phyloP scores from a whole-genome alignment of 345 rosid genomes.

The Pelargonium nanum region DNA sequence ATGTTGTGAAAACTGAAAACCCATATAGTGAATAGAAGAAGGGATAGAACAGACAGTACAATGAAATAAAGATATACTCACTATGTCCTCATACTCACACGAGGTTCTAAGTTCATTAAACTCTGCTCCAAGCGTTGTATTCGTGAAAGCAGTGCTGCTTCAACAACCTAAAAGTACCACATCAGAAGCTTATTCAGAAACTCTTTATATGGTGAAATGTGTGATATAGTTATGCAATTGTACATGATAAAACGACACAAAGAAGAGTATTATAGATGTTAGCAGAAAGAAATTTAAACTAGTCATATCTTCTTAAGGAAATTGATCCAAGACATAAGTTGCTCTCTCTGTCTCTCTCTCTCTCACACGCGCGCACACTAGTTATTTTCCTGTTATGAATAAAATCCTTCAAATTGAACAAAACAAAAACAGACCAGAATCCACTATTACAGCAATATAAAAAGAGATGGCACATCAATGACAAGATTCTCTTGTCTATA shows the following conservation, averaged over 20 bases:
- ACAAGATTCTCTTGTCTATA: too few relatives aligned
- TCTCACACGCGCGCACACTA: too few relatives aligned
- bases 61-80: conserved; percentile 30
- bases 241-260: too few relatives aligned
- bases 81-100: conserved; percentile 74
- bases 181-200: not conserved
- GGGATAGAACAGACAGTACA: conserved; percentile 7
- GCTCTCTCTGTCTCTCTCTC: too few relatives aligned
- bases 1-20: too few relatives aligned
- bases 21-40: too few relatives aligned
- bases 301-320: not conserved
- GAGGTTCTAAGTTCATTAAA: conserved; percentile 81
- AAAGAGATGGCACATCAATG: too few relatives aligned
- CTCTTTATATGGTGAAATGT: not conserved
- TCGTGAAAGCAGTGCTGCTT: conserved; percentile 81
- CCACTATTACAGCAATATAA: too few relatives aligned
- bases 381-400: too few relatives aligned
- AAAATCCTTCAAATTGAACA: too few relatives aligned
- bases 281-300: not conserved
- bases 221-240: not conserved
- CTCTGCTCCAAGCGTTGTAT: conserved; percentile 73
- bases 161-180: conserved; percentile 58
- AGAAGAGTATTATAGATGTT: not conserved
- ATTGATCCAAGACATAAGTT: not conserved
- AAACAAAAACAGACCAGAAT: too few relatives aligned